phyloP scores from a whole-genome alignment of 1,284 basidiomycete genomes.

The Testicularia cyperi region DNA sequence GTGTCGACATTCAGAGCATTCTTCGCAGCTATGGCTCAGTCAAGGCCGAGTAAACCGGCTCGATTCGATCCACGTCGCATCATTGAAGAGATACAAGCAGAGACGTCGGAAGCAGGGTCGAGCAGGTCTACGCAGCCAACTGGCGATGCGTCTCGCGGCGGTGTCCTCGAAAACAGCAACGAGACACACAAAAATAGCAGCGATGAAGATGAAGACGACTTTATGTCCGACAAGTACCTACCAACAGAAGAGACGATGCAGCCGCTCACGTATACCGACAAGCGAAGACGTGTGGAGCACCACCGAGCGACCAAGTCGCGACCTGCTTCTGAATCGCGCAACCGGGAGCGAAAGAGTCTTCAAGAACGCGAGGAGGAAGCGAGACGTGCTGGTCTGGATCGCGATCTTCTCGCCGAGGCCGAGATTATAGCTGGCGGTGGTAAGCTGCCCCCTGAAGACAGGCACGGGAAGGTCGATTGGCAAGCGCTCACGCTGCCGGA shows the following conservation, averaged over 20 bases:
- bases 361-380: conserved; percentile 21
- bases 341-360: conserved; percentile 1
- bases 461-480: too few relatives aligned
- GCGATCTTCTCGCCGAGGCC: conserved; percentile 32
- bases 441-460: conserved; percentile 11
- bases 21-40: too few relatives aligned
- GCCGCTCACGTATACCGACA: conserved; percentile 20
- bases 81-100: neutral
- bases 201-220: conserved; percentile 29
- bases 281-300: conserved; percentile 14
- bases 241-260: conserved; percentile 5
- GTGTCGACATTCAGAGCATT: too few relatives aligned
- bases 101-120: too few relatives aligned
- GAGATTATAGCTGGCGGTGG: conserved; percentile 37
- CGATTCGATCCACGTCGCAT: neutral
- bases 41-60: too few relatives aligned
- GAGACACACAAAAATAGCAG: too few relatives aligned
- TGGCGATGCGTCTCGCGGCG: too few relatives aligned
- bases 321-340: neutral
- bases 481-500: too few relatives aligned
- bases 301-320: neutral
- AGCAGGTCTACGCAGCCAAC: too few relatives aligned
- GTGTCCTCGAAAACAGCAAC: too few relatives aligned
- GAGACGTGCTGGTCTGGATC: conserved; percentile 18
- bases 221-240: conserved; percentile 36